Evolutionary conservation across 257 asterid genomes (phyloP), one percentile per base, ranked within the genome.

Genomic region (Vinca minor): DNA sequence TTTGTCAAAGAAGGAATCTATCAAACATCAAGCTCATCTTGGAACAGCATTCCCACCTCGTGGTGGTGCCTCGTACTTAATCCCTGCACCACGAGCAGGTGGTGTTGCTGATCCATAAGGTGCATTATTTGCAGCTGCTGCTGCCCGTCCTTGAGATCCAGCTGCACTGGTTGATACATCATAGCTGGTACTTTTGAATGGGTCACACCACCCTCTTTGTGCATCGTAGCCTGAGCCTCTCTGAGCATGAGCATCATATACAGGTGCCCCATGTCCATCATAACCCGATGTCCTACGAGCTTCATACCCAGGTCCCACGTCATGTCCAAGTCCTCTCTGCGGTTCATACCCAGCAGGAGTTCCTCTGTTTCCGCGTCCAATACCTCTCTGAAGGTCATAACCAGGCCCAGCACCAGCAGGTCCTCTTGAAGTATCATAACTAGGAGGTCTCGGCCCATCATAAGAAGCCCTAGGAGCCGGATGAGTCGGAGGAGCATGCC

Each of bases 61-160:
- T 21, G 77, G 49, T 23, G 64, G 69, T 7, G 64, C 65, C 64
- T 85, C 93, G 59, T 80, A 75, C 34, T 84, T 93, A 15, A 70
- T 63, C 67, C 72, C 87, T 21, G 71, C 77, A 61, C 80, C 76
- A 50, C 72, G 76, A 56, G 70, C 47, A 44, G 78, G 74, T 4
- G 82, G 84, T 21, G 83, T 54, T 55, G 87, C 68, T 42, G 83
- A 76, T 8, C 68, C 76, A 70, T 79, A 77, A 50, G 75, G 67
- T 21, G 67, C 56, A 71, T 74, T 80, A 25, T 74, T 74, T 23
- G 41, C 12, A 36, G n/a, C n/a, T n/a, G 79, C 57, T 76, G 77
- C 78, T 21, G 59, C 78, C 69, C 63, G 95, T 46, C 86, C 95
- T 70, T 81, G 90, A 68, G 85, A 74, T 49, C n/a, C n/a, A n/a